A percentile compares a stretch with the other conserved stretches of the same genome.
Conservation (phyloP, 2,329 filamentous ascomycete species). For the Pseudogymnoascus sp. region DNA sequence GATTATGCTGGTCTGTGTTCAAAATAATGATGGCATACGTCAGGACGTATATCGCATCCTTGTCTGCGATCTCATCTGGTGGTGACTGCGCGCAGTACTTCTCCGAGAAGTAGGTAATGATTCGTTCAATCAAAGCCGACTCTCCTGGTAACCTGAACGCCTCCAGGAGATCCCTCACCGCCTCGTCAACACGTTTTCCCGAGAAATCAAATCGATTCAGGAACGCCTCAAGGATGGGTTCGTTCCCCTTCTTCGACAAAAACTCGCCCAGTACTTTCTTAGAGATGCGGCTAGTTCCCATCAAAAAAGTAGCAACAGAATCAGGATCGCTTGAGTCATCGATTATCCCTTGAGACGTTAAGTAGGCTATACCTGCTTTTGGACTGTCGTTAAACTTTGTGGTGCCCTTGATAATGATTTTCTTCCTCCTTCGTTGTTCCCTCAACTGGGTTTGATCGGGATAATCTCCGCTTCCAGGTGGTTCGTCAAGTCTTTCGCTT, state of each 20-base stretch:
- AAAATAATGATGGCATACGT: slow-evolving; percentile 97
- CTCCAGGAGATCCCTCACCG: slow-evolving; percentile 76
- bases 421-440: slow-evolving; percentile 71
- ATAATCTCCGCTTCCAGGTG: slow-evolving; percentile 54
- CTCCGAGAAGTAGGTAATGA: slow-evolving; percentile 78
- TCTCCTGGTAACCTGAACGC: slow-evolving; percentile 92
- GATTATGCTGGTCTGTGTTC: slow-evolving; percentile 95
- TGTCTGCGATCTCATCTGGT: slow-evolving; percentile 69
- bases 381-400: slow-evolving; percentile 93
- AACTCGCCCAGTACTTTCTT: slow-evolving; percentile 90
- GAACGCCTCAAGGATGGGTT: slow-evolving; percentile 75
- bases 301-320: slow-evolving; percentile 79
- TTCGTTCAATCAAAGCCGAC: slow-evolving; percentile 84
- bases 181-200: slow-evolving; percentile 82
- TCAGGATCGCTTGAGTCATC: slow-evolving; percentile 62
- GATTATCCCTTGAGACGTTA: slow-evolving; percentile 81
- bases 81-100: slow-evolving; percentile 67
- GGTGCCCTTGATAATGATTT: slow-evolving; percentile 78
- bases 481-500: slow-evolving; percentile 72
- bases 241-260: slow-evolving; percentile 83
- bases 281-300: slow-evolving; percentile 77
- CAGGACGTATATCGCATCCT: slow-evolving; percentile 81
- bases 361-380: slow-evolving; percentile 77
- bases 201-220: slow-evolving; percentile 82
- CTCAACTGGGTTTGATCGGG: slow-evolving; percentile 58